Conservation (phyloP, 2,329 filamentous ascomycete genomes). For the Neofusicoccum umdonicola region DNA sequence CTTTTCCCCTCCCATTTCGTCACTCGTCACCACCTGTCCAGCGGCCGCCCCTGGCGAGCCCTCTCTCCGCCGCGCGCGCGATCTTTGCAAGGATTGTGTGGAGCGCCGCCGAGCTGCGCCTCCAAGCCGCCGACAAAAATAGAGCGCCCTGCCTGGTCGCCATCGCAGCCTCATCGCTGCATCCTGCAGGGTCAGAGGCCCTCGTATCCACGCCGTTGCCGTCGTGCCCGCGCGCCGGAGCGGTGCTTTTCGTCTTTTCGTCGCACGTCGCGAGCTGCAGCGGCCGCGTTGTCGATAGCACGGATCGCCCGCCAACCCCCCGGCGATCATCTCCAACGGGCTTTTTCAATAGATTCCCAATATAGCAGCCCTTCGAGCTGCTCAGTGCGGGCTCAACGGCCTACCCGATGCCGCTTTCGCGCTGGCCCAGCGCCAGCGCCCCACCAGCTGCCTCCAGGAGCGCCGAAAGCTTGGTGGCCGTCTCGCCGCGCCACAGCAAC, state of each 20-base stretch:
- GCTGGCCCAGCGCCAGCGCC: not conserved
- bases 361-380: constrained; percentile 4
- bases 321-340: constrained; percentile 12
- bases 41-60: constrained; percentile 3
- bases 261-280: not conserved
- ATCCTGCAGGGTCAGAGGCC: constrained; percentile 7
- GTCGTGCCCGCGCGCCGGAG: not conserved
- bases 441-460: not conserved
- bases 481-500: not conserved
- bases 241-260: not conserved
- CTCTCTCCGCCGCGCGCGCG: constrained; percentile 9
- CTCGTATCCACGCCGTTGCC: constrained; percentile 11
- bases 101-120: constrained; percentile 13
- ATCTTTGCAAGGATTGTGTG: constrained; percentile 15
- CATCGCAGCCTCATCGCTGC: constrained; percentile 13
- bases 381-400: not conserved
- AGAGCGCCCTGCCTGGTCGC: constrained; percentile 5
- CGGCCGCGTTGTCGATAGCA: not conserved
- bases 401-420: not conserved
- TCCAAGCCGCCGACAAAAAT: constrained; percentile 10
- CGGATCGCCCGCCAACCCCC: not conserved
- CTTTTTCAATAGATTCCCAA: constrained; percentile 14
- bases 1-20: constrained; percentile 16
- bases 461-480: not conserved
- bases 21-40: constrained; percentile 9